phyloP scores from a whole-genome alignment of 495 filamentous ascomycete species.

The Aspergillus sclerotioniger region DNA sequence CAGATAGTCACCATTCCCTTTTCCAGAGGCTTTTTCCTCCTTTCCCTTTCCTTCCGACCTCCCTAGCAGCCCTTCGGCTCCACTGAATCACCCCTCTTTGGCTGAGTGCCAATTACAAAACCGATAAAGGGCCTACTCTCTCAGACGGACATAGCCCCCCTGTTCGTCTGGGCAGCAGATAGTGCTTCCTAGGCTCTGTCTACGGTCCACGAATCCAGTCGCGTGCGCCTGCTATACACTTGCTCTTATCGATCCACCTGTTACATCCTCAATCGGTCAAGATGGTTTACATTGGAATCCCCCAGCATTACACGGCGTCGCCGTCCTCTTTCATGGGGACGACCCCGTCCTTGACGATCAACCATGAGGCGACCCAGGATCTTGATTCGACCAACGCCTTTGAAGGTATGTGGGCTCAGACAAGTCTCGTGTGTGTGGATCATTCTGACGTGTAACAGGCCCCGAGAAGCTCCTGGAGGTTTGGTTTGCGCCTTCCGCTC shows the following conservation, averaged over 20 bases:
- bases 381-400: constrained; percentile 96
- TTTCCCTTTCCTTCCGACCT: constrained; percentile 73
- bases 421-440: neutral
- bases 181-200: constrained; percentile 57
- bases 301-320: constrained; percentile 74
- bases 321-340: constrained; percentile 74
- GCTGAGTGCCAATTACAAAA: constrained; percentile 62
- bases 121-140: constrained; percentile 86
- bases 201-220: constrained; percentile 29
- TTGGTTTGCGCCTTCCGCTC: constrained; percentile 87
- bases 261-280: constrained; percentile 41
- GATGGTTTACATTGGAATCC: constrained; percentile 82
- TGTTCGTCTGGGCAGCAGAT: constrained; percentile 84
- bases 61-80: constrained; percentile 69
- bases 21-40: constrained; percentile 74
- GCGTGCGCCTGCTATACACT: constrained; percentile 24
- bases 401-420: constrained; percentile 61
- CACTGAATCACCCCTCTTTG: constrained; percentile 39
- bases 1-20: constrained; percentile 81
- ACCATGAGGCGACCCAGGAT: constrained; percentile 90
- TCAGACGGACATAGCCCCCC: constrained; percentile 77
- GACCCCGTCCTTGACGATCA: constrained; percentile 90
- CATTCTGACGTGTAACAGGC: constrained; percentile 43
- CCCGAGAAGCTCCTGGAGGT: constrained; percentile 98
- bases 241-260: neutral